phyloP scores from a whole-genome alignment of 441 rosid genomes.

The Oxalis stricta region DNA sequence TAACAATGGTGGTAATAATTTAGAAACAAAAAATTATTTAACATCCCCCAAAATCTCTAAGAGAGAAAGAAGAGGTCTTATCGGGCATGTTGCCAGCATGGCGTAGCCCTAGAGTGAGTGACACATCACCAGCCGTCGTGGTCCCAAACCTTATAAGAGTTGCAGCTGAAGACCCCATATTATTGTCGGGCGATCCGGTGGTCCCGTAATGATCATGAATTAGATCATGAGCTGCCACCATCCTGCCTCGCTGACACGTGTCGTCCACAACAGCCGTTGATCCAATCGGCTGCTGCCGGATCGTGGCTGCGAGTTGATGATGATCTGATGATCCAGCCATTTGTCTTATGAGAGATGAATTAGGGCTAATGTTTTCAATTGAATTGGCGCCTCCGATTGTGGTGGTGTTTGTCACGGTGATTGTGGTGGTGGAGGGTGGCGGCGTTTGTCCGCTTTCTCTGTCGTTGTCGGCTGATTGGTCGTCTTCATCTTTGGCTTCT shows the following conservation, averaged over 20 bases:
- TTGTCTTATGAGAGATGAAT: too few species aligned
- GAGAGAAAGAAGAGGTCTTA: constrained; percentile 51
- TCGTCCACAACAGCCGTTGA: constrained; percentile 25
- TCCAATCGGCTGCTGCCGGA: too few species aligned
- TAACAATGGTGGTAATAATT: too few species aligned
- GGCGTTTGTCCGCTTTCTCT: constrained; percentile 47
- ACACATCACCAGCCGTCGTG: constrained; percentile 62
- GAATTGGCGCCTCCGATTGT: constrained; percentile 20
- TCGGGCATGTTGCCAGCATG: constrained; percentile 77
- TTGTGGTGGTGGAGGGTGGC: constrained; percentile 24
- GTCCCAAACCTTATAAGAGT: constrained; percentile 61
- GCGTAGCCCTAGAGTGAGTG: constrained; percentile 90
- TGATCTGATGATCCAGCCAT: too few species aligned
- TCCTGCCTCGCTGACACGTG: constrained; percentile 20
- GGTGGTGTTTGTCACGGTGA: constrained; percentile 7
- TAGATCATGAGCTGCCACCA: constrained; percentile 17
- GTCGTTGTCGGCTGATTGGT: constrained; percentile 10
- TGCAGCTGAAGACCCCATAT: constrained; percentile 25
- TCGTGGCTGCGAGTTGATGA: too few species aligned
- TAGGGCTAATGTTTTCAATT: too few species aligned
- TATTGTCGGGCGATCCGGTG: constrained; percentile 15
- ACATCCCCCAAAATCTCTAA: constrained; percentile 68
- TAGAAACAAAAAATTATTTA: constrained; percentile 14
- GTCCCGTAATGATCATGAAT: too few species aligned
- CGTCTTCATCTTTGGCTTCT: constrained; percentile 43